A percentile compares a stretch with the other conserved stretches of the same genome.
phyloP scores from a whole-genome alignment of 805 yeast species.

The Allodekkera sacchari region DNA sequence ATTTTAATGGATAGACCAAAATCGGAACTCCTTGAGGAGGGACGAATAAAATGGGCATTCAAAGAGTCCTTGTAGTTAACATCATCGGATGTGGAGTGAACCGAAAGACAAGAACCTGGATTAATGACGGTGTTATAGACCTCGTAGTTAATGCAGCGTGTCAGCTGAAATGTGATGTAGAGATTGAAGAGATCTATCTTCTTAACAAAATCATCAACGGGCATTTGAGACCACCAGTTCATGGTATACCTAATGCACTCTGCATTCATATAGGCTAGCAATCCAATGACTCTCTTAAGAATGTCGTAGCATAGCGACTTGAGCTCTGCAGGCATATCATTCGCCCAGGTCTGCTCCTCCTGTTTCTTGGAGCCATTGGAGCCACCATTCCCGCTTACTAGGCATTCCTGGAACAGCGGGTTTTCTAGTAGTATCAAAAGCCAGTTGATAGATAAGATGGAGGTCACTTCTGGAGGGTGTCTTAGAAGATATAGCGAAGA shows the following conservation, averaged over 20 bases:
- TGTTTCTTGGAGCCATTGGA: slow-evolving; percentile 9
- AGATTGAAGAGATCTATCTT: slow-evolving; percentile 66
- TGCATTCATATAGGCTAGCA: slow-evolving; percentile 44
- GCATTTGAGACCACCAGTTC: slow-evolving; percentile 43
- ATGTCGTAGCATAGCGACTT: slow-evolving; percentile 58
- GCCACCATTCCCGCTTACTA: slow-evolving; percentile 25
- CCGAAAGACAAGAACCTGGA: slow-evolving; percentile 11
- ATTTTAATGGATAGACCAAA: slow-evolving; percentile 18
- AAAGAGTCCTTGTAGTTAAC: slow-evolving; percentile 22
- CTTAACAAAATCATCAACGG: slow-evolving; percentile 33
- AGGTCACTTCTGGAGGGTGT: slow-evolving; percentile 34
- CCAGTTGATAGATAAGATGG: slow-evolving; percentile 45
- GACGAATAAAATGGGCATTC: slow-evolving; percentile 17
- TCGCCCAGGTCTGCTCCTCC: neutral
- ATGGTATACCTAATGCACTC: slow-evolving; percentile 35
- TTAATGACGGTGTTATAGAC: slow-evolving; percentile 15
- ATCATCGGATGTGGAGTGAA: slow-evolving; percentile 17
- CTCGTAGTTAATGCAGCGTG: slow-evolving; percentile 36
- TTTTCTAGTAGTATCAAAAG: slow-evolving; percentile 58
- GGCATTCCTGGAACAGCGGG: slow-evolving; percentile 49
- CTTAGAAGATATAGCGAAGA: slow-evolving; percentile 46
- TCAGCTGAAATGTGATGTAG: slow-evolving; percentile 70
- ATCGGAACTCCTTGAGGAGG: slow-evolving; percentile 17
- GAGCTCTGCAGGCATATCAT: slow-evolving; percentile 38
- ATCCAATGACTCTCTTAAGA: slow-evolving; percentile 59